Evolutionary conservation across 441 rosid species (phyloP).

Genomic region (Adansonia grandidieri): DNA sequence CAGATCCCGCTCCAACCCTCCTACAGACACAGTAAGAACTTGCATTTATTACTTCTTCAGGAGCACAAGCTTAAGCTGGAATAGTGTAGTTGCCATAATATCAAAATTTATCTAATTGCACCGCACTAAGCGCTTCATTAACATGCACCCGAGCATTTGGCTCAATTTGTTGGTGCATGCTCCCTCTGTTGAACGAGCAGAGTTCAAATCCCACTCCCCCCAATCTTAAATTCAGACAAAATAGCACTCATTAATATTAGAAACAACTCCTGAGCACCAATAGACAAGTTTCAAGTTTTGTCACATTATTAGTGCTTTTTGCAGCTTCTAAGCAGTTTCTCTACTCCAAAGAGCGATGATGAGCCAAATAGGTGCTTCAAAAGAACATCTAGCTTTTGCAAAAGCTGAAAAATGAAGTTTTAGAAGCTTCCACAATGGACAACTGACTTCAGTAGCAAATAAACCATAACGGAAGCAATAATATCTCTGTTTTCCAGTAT

Average conservation of each 20-base stretch:
- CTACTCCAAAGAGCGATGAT: neutral
- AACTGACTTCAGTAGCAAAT: neutral
- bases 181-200: too few relatives aligned
- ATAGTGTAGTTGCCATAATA: neutral
- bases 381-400: neutral
- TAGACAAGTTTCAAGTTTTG: neutral
- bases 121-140: neutral
- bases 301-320: neutral
- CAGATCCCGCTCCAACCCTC: constrained; percentile 83
- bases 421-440: constrained; percentile 10
- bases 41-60: constrained; percentile 4
- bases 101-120: neutral
- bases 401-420: neutral
- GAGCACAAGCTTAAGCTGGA: constrained; percentile 6
- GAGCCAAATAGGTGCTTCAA: neutral
- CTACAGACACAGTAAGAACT: constrained; percentile 36
- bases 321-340: neutral
- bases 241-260: too few relatives aligned
- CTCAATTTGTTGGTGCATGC: too few relatives aligned
- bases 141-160: neutral
- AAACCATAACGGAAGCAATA: neutral
- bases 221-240: too few relatives aligned
- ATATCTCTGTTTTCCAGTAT: neutral
- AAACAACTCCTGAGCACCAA: neutral
- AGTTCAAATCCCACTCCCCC: too few relatives aligned